phyloP scores from a whole-genome alignment of 768 basidiomycete species.

The Pulveroboletus sp. region DNA sequence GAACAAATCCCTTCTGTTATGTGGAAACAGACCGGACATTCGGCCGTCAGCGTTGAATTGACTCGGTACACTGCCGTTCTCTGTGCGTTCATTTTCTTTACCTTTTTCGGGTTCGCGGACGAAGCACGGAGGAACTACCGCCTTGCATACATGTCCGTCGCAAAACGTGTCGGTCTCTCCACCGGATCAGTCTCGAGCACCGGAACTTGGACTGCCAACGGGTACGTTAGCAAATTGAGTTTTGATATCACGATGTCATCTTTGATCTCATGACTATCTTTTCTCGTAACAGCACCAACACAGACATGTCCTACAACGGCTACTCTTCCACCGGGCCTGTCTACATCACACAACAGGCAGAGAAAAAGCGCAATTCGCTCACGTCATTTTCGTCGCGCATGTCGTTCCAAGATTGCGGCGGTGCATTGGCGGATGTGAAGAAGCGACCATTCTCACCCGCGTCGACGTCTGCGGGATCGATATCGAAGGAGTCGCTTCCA shows the following conservation, averaged over 20 bases:
- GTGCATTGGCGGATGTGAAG: conserved; percentile 25
- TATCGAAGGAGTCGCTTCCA: conserved; percentile 27
- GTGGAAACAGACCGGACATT: conserved; percentile 33
- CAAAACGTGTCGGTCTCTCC: conserved; percentile 32
- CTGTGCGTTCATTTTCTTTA: conserved; percentile 58
- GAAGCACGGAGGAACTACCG: conserved; percentile 60
- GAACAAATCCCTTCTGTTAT: conserved; percentile 33
- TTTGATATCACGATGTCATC: neutral
- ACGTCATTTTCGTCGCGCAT: conserved; percentile 44
- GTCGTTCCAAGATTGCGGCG: conserved; percentile 25
- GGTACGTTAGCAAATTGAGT: conserved; percentile 20
- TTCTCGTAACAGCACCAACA: conserved; percentile 16
- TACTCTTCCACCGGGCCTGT: conserved; percentile 36
- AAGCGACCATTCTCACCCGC: conserved; percentile 19
- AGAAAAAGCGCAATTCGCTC: conserved; percentile 46
- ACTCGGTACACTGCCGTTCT: conserved; percentile 45
- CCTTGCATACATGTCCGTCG: conserved; percentile 34
- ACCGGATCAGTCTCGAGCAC: conserved; percentile 11
- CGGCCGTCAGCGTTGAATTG: conserved; percentile 33
- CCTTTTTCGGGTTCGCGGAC: conserved; percentile 65
- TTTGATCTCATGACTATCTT: neutral
- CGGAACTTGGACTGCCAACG: conserved; percentile 21
- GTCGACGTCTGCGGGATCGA: conserved; percentile 17
- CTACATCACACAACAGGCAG: conserved; percentile 40
- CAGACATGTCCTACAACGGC: conserved; percentile 19